phyloP scores from a whole-genome alignment of 345 rosid species.

The Lumnitzera racemosa region DNA sequence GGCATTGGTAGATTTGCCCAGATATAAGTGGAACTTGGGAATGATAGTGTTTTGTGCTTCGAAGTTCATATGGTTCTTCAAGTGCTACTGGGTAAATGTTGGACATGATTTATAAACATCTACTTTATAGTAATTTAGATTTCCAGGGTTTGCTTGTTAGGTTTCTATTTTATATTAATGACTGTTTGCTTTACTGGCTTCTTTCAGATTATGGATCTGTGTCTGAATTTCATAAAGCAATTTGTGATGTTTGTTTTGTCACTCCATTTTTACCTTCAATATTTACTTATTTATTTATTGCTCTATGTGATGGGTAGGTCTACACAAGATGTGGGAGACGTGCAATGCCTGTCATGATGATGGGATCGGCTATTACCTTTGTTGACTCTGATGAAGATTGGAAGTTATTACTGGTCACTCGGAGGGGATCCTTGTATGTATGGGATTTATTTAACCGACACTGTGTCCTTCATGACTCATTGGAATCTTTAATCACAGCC shows the following conservation, averaged over 20 bases:
- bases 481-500: slow-evolving; percentile 61
- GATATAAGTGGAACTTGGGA: no score
- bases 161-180: no score
- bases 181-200: no score
- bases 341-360: slow-evolving; percentile 90
- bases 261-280: not conserved
- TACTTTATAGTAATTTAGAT: no score
- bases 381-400: slow-evolving; percentile 89
- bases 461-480: slow-evolving; percentile 73
- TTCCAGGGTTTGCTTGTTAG: no score
- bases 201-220: no score
- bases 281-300: slow-evolving; percentile 1
- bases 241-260: not conserved
- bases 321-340: slow-evolving; percentile 96
- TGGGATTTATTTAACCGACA: slow-evolving; percentile 81
- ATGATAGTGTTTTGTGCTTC: no score
- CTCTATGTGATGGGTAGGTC: slow-evolving; percentile 35
- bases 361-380: slow-evolving; percentile 91
- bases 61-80: no score
- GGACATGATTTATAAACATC: no score
- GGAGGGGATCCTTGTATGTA: slow-evolving; percentile 71
- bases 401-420: slow-evolving; percentile 83
- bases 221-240: no score
- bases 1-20: no score
- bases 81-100: no score